Evolutionary conservation across 768 basidiomycete genomes (phyloP).

Genomic region (Psilocybe tampanensis): DNA sequence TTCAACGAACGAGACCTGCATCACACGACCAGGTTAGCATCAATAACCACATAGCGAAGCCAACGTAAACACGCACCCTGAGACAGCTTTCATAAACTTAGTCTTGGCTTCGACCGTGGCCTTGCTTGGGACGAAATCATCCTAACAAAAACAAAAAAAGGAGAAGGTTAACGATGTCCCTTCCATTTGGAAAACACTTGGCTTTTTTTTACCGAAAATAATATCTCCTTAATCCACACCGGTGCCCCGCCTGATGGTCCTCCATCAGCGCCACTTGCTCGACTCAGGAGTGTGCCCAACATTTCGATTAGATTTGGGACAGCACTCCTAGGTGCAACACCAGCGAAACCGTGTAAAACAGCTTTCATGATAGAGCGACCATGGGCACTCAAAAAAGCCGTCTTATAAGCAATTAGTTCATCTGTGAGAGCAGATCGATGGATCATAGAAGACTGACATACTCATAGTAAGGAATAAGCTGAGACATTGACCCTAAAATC

Average conservation of each 20-base stretch:
- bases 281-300: slow-evolving; percentile 64
- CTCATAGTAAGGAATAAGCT: not conserved
- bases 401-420: slow-evolving; percentile 55
- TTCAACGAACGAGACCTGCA: slow-evolving; percentile 70
- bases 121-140: slow-evolving; percentile 72
- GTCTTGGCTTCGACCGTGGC: slow-evolving; percentile 78
- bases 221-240: slow-evolving; percentile 73
- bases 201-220: slow-evolving; percentile 59
- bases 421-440: slow-evolving; percentile 66
- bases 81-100: slow-evolving; percentile 71
- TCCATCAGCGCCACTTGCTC: slow-evolving; percentile 37
- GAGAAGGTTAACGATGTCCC: not conserved
- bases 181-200: not conserved
- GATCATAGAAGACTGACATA: slow-evolving; percentile 69
- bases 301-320: slow-evolving; percentile 86
- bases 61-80: slow-evolving; percentile 47
- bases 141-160: slow-evolving; percentile 37
- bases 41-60: not conserved
- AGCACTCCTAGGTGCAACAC: slow-evolving; percentile 80
- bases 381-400: slow-evolving; percentile 44
- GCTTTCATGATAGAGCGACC: slow-evolving; percentile 75
- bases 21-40: not conserved
- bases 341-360: slow-evolving; percentile 79
- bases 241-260: slow-evolving; percentile 37
- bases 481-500: not conserved